Conservation (phyloP, 345 rosid genomes). For the Erodium maritimum region DNA sequence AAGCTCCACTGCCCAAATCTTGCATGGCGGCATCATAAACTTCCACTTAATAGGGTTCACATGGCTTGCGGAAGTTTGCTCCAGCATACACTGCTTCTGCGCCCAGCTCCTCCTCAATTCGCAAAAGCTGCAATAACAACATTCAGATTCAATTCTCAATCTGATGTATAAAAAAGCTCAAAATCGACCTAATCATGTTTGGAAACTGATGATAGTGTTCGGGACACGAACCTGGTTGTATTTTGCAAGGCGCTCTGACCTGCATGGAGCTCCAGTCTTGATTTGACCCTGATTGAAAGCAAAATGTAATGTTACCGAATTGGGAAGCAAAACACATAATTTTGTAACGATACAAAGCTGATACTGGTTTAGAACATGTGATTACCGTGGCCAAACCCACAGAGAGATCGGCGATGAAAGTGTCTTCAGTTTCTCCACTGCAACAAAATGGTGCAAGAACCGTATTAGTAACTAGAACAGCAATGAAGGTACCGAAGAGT, state of each 20-base stretch:
- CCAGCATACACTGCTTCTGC: constrained; percentile 79
- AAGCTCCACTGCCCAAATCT: no score
- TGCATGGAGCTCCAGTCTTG: constrained; percentile 96
- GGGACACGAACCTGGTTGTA: constrained; percentile 69
- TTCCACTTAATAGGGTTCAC: constrained; percentile 54
- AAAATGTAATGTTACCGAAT: neutral
- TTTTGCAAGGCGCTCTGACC: constrained; percentile 94
- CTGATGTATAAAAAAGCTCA: neutral
- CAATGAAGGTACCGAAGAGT: no score
- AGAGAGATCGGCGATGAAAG: constrained; percentile 85
- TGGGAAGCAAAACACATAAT: neutral
- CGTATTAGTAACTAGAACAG: neutral
- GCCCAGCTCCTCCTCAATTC: constrained; percentile 93
- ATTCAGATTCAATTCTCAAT: no score
- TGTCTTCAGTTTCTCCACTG: constrained; percentile 98
- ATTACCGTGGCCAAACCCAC: constrained; percentile 88
- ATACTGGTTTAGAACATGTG: neutral
- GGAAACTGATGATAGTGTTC: no score
- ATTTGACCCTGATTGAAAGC: constrained; percentile 64
- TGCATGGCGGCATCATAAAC: no score
- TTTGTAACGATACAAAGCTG: neutral
- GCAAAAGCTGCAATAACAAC: constrained; percentile 39
- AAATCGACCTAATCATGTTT: no score
- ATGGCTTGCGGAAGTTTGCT: constrained; percentile 68
- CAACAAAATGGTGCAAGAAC: neutral